Base-by-base conservation (phyloP, 306 rosid genomes). In the Trifolium fragiferum region DNA sequence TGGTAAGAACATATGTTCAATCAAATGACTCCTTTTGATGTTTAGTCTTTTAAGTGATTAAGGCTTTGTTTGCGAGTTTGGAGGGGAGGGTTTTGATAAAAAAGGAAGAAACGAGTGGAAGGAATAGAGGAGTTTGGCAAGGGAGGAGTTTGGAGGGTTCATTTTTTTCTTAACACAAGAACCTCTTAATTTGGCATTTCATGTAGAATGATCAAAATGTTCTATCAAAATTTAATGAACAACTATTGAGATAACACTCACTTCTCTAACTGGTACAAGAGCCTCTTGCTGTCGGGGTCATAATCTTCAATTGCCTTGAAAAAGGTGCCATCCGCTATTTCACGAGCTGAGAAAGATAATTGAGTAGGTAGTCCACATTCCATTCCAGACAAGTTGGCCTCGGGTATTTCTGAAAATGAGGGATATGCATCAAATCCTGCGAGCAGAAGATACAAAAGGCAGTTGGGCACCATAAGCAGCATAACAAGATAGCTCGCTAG, bases 301-400 rank as follows among this genome's bases (percentile, higher is more conserved):
- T 82, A 92, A 78, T 91, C 92, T 88, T 92, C 95, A 68, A 90
- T 91, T 77, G 96, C 93, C 86, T 92, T 92, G 88, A 91, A 94
- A 83, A 94, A 86, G 82, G 99, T 77, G 32, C 99, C 99, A 81
- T 94, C 99, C 25, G 97, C 70, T 72, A 92, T 85, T 88, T 94
- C 99, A 43, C 93, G 95, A 64, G 97, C 99, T 66, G 97, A 88
- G 87, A 94, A 94, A 70, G 99, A 94, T 79, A 90, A 80, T 75
- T 83, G 99, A 82, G 96, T 92, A 40, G 99, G 97, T 13, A 94
- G 76, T 74, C 92, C 92, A 74, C 99, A 94, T 84, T 94, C 99
- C 89, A 85, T 81, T 79, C 82, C 84, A 70, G 99, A 86, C 65
- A 92, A 69, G 84, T 90, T 94, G 64, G 77, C 40, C 76, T 78